Conservation (phyloP, 1,139 yeast species). For the Hyphopichia pseudoburtonii region DNA sequence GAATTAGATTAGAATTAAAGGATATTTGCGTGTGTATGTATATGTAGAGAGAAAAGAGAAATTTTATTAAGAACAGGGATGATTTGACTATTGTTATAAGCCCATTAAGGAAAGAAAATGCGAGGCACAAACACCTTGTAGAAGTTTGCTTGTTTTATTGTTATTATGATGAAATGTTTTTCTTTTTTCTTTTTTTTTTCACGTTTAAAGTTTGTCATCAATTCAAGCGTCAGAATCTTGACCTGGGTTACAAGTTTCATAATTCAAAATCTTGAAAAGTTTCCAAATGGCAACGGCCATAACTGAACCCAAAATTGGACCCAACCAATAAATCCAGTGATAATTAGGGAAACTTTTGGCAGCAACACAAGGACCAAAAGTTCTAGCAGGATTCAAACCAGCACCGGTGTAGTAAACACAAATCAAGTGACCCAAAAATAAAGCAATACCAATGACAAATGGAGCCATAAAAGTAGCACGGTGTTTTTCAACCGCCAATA, state of each 20-base stretch:
- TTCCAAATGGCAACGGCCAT: constrained; percentile 71
- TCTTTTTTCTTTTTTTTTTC: too few relatives aligned
- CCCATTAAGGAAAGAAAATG: too few relatives aligned
- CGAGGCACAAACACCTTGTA: too few relatives aligned
- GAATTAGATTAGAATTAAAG: too few relatives aligned
- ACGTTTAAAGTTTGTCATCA: neutral
- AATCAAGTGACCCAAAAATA: constrained; percentile 80
- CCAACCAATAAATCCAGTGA: constrained; percentile 94
- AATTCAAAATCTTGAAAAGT: constrained; percentile 62
- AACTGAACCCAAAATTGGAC: constrained; percentile 71
- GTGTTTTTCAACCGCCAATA: constrained; percentile 84
- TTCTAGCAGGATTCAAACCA: constrained; percentile 89
- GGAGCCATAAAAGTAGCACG: constrained; percentile 80
- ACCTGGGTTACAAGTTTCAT: constrained; percentile 72
- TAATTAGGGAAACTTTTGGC: constrained; percentile 70
- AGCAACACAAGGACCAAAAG: constrained; percentile 83
- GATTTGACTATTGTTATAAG: too few relatives aligned
- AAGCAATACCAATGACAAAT: constrained; percentile 76
- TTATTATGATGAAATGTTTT: too few relatives aligned
- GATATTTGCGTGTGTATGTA: too few relatives aligned
- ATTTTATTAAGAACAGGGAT: too few relatives aligned
- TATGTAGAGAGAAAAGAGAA: too few relatives aligned
- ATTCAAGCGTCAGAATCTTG: constrained; percentile 47
- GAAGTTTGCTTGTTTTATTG: too few relatives aligned
- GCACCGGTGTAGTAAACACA: constrained; percentile 89